phyloP scores from a whole-genome alignment of 345 rosid species.

The Arabis hirsuta region DNA sequence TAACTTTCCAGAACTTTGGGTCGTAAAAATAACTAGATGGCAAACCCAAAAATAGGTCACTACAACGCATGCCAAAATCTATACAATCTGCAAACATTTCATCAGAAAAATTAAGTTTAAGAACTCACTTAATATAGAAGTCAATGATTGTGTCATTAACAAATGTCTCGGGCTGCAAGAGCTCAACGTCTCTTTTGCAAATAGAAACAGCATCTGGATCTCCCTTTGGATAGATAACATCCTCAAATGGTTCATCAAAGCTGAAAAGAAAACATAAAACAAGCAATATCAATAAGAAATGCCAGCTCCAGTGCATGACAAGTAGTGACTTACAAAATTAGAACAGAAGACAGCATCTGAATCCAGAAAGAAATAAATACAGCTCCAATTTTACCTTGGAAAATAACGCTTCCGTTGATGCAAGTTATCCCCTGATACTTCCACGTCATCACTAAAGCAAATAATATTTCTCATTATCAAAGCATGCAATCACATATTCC shows the following conservation, averaged over 20 bases:
- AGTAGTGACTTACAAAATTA: no score
- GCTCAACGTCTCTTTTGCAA: conserved; percentile 91
- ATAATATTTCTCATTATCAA: no score
- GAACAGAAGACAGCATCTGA: background rate
- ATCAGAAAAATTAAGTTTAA: conserved; percentile 25
- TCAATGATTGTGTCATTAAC: conserved; percentile 97
- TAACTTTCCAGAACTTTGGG: conserved; percentile 1
- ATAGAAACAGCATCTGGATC: conserved; percentile 94
- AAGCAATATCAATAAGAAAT: conserved; percentile 27
- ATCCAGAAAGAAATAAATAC: conserved; percentile 21
- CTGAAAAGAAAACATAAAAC: conserved; percentile 54
- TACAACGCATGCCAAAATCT: conserved; percentile 24
- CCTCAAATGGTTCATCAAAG: conserved; percentile 84
- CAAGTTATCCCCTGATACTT: conserved; percentile 52
- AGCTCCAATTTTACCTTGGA: conserved; percentile 66
- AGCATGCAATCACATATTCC: no score
- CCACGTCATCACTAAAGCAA: conserved; percentile 49
- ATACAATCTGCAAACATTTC: conserved; percentile 9
- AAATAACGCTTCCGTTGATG: conserved; percentile 56
- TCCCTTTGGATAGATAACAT: conserved; percentile 89
- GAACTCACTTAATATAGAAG: conserved; percentile 91
- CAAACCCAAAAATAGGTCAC: conserved; percentile 20
- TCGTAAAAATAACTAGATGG: background rate
- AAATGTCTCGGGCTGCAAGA: conserved; percentile 90
- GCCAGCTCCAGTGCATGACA: conserved; percentile 13